phyloP scores from a whole-genome alignment of 2,329 filamentous ascomycete genomes.

The Pseudogymnoascus sp. region DNA sequence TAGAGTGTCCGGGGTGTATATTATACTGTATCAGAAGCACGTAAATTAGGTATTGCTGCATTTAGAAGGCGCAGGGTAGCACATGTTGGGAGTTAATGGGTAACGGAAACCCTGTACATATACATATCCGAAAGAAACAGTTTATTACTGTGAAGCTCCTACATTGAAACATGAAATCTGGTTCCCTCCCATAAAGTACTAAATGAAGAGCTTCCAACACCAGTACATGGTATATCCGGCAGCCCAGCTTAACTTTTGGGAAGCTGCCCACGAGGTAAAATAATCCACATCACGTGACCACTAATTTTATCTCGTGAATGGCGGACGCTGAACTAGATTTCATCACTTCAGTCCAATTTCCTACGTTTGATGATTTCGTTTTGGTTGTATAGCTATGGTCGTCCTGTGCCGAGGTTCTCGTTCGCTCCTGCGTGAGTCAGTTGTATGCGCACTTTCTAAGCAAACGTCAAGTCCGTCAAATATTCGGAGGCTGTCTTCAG shows the following conservation, averaged over 20 bases:
- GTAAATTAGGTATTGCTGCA: conserved; percentile 8
- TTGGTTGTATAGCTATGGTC: background rate
- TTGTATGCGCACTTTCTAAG: background rate
- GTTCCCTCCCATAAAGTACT: background rate
- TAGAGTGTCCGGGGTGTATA: background rate
- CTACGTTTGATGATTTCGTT: background rate
- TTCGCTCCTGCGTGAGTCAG: background rate
- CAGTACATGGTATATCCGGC: background rate
- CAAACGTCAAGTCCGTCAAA: background rate
- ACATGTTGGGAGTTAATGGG: conserved; percentile 9
- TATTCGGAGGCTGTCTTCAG: conserved; percentile 1
- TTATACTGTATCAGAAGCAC: conserved; percentile 10
- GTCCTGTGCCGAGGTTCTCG: background rate
- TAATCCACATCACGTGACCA: background rate
- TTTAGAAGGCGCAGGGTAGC: conserved; percentile 9
- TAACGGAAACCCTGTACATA: conserved; percentile 10
- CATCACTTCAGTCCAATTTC: background rate
- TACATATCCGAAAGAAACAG: conserved; percentile 8
- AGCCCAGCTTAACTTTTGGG: background rate
- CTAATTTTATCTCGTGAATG: background rate
- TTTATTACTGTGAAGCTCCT: background rate
- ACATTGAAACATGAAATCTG: background rate
- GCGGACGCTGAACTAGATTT: background rate
- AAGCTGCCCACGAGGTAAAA: background rate
- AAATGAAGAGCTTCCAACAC: background rate